phyloP scores from a whole-genome alignment of 306 rosid species.

The Malus fusca region DNA sequence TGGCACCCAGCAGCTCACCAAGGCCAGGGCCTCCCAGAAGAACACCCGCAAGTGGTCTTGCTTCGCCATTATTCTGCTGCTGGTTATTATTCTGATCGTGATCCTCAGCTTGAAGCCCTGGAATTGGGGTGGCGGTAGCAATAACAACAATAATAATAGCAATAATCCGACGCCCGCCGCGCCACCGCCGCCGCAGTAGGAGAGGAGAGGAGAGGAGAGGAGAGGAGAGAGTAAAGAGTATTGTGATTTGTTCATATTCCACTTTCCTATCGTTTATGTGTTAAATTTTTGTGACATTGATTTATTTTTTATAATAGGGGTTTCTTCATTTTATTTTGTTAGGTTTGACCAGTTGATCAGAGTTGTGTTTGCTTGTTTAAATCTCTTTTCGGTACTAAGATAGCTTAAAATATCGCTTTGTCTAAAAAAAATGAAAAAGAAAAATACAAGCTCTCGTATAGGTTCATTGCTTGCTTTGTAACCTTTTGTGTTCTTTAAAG shows the following conservation, averaged over 20 bases:
- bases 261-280: neutral
- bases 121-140: conserved; percentile 9
- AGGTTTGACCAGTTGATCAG: no score
- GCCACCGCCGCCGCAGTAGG: neutral
- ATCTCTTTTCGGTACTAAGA: no score
- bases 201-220: neutral
- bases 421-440: no score
- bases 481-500: no score
- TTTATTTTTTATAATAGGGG: neutral
- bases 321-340: no score
- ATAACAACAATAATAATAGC: neutral
- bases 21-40: conserved; percentile 51
- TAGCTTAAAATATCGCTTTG: no score
- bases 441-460: no score
- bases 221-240: neutral
- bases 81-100: conserved; percentile 39
- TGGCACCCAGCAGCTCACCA: conserved; percentile 47
- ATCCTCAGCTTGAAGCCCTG: conserved; percentile 47
- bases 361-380: no score
- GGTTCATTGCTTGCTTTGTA: no score
- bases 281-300: neutral
- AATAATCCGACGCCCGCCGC: neutral
- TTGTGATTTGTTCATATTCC: neutral
- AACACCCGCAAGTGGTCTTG: conserved; percentile 56
- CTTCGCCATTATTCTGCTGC: conserved; percentile 39